phyloP scores from a whole-genome alignment of 1,139 yeast genomes.

The Kodamaea anthophila region DNA sequence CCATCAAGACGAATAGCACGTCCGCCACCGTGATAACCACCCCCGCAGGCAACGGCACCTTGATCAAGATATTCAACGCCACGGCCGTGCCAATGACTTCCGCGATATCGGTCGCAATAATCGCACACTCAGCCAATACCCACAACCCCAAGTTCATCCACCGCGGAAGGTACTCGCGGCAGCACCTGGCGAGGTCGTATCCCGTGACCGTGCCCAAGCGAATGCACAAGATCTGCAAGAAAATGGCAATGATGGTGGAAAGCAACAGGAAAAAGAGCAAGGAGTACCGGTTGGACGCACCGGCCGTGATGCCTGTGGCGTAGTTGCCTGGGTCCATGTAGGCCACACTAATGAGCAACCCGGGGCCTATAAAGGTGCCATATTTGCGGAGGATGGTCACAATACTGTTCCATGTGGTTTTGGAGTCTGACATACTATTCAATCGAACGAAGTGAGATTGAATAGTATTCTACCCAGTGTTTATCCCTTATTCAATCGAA shows the following conservation, averaged over 20 bases:
- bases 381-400: constrained; percentile 33
- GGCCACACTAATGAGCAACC: constrained; percentile 70
- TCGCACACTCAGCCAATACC: constrained; percentile 72
- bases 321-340: constrained; percentile 87
- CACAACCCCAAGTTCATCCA: constrained; percentile 56
- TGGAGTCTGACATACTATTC: no score
- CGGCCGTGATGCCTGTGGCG: constrained; percentile 74
- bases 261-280: constrained; percentile 60
- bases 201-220: constrained; percentile 81
- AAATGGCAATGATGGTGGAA: constrained; percentile 68
- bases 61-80: constrained; percentile 64
- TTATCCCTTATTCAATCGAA: no score
- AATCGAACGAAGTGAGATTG: no score
- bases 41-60: constrained; percentile 74
- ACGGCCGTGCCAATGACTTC: constrained; percentile 88
- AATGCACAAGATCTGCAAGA: constrained; percentile 65
- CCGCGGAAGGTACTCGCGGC: constrained; percentile 54
- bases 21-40: constrained; percentile 67
- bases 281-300: constrained; percentile 60
- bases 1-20: constrained; percentile 66
- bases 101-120: constrained; percentile 79
- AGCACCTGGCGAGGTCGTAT: constrained; percentile 64
- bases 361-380: constrained; percentile 66
- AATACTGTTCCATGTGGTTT: constrained; percentile 6
- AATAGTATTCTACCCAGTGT: no score